These are phyloP conservation scores for Diutina scorzettiae DNA, from an alignment of 1,139 yeast genomes.

Conservation along the genomic window DNA sequence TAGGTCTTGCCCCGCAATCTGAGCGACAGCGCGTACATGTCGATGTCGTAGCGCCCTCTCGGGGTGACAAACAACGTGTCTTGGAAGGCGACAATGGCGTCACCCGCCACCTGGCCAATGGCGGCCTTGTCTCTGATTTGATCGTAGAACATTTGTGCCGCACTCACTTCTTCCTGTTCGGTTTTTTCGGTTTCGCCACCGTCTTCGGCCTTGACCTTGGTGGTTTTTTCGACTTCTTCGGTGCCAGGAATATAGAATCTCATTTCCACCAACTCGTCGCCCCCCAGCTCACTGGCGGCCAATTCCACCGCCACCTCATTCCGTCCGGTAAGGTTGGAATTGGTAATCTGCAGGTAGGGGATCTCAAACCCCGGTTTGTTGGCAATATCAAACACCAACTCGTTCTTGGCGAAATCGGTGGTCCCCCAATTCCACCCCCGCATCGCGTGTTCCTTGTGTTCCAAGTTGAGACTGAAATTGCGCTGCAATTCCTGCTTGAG, in stretches of 20 bases:
- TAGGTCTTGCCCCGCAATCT: constrained; percentile 95
- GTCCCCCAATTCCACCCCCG: constrained; percentile 99
- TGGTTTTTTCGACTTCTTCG: constrained; percentile 36
- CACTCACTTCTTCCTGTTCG: constrained; percentile 44
- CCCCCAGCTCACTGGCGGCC: constrained; percentile 56
- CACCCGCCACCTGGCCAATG: constrained; percentile 91
- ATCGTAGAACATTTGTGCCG: constrained; percentile 82
- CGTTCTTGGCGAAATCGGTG: constrained; percentile 84
- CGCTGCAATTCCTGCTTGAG: constrained; percentile 77
- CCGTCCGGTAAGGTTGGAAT: constrained; percentile 86
- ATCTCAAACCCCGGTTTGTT: constrained; percentile 87
- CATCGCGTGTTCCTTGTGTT: constrained; percentile 78
- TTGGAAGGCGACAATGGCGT: constrained; percentile 89
- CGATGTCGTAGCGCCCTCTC: constrained; percentile 96
- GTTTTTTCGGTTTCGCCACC: constrained; percentile 23
- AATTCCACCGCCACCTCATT: constrained; percentile 90
- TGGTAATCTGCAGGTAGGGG: constrained; percentile 69
- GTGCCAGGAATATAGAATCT: constrained; percentile 86
- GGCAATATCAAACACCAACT: constrained; percentile 73
- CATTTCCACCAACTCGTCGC: constrained; percentile 93
- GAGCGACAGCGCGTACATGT: constrained; percentile 79
- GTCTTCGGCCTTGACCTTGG: constrained; percentile 22
- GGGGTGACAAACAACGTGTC: constrained; percentile 93
- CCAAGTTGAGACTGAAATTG: constrained; percentile 60
- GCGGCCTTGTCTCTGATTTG: constrained; percentile 91